phyloP scores from a whole-genome alignment of 345 rosid species.

The Abelmoschus esculentus region DNA sequence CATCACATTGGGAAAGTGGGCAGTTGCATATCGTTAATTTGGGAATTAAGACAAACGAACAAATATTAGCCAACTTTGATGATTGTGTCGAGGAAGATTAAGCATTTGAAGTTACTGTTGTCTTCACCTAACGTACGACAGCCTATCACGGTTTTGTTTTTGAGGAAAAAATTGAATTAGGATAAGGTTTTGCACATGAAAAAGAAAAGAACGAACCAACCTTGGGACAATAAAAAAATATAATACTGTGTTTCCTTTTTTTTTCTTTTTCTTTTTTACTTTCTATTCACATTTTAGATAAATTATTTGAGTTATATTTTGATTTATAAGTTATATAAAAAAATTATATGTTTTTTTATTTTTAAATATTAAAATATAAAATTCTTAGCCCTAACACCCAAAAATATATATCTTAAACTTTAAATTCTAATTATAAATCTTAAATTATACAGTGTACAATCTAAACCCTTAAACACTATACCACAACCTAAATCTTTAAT shows the following conservation, averaged over 20 bases:
- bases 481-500: no score
- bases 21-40: conserved; percentile 9
- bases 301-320: no score
- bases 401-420: no score
- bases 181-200: conserved; percentile 2
- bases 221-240: background rate
- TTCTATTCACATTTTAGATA: no score
- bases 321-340: no score
- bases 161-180: conserved; percentile 8
- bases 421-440: no score
- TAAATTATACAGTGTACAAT: no score
- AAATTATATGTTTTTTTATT: no score
- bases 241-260: background rate
- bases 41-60: background rate
- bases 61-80: conserved; percentile 19
- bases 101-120: background rate
- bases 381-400: no score
- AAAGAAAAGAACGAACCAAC: background rate
- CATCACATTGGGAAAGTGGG: conserved; percentile 23
- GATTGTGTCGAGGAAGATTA: conserved; percentile 16
- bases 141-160: conserved; percentile 13
- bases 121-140: conserved; percentile 29
- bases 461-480: no score
- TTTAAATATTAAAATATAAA: no score
- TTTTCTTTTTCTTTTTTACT: background rate